phyloP scores from a whole-genome alignment of 805 yeast species.

The Lipomyces sp. region DNA sequence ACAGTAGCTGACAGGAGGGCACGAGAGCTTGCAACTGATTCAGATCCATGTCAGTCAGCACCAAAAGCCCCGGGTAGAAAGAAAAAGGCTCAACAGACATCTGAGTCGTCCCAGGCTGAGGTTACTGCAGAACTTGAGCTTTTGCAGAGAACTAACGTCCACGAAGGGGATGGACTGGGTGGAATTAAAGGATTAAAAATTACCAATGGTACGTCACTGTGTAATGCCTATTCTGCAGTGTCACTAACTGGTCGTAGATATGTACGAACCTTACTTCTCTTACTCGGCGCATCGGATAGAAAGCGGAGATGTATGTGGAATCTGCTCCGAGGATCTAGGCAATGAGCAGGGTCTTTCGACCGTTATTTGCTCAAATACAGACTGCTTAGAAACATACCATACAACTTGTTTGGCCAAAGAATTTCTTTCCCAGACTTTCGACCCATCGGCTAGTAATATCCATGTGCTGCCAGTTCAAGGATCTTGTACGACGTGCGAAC shows the following conservation, averaged over 20 bases:
- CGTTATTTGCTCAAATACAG: slow-evolving; percentile 31
- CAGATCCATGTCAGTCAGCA: neutral
- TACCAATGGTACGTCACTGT: slow-evolving; percentile 8
- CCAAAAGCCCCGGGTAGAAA: neutral
- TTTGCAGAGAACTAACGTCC: slow-evolving; percentile 12
- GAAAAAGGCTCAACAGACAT: neutral
- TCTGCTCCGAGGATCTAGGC: slow-evolving; percentile 20
- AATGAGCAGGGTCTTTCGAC: slow-evolving; percentile 10
- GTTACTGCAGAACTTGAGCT: neutral
- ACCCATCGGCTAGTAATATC: neutral
- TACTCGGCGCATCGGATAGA: slow-evolving; percentile 9
- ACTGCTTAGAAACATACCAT: slow-evolving; percentile 33
- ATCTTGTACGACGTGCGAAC: slow-evolving; percentile 29
- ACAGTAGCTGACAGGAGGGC: neutral
- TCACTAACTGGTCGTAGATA: slow-evolving; percentile 11
- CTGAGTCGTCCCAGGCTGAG: neutral
- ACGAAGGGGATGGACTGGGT: slow-evolving; percentile 35
- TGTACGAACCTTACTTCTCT: slow-evolving; percentile 27
- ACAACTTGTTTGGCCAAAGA: slow-evolving; percentile 31
- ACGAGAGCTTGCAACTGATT: neutral
- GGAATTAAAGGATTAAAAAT: slow-evolving; percentile 30
- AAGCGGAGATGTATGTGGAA: slow-evolving; percentile 16
- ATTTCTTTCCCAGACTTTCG: slow-evolving; percentile 17
- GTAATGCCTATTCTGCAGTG: neutral
- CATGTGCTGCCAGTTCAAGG: slow-evolving; percentile 37